phyloP scores from a whole-genome alignment of 768 basidiomycete species.

The Termitomyces sp. region DNA sequence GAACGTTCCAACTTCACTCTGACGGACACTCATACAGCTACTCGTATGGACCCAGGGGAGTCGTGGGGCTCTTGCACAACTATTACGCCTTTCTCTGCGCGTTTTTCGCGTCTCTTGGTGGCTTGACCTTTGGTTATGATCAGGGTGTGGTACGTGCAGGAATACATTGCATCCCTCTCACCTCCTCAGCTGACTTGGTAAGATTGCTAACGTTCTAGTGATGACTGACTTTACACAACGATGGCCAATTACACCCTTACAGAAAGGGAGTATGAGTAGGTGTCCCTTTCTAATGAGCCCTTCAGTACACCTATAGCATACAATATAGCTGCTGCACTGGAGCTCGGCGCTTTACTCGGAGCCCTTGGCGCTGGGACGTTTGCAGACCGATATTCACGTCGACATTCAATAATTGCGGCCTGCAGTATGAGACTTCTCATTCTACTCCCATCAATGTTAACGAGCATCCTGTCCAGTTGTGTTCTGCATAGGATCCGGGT shows the following conservation, averaged over 20 bases:
- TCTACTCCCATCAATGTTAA: neutral
- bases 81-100: conserved; percentile 62
- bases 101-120: conserved; percentile 71
- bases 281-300: conserved; percentile 3
- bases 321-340: conserved; percentile 62
- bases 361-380: conserved; percentile 61
- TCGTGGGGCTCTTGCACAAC: conserved; percentile 59
- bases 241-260: conserved; percentile 67
- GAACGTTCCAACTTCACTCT: conserved; percentile 27
- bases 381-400: conserved; percentile 62
- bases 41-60: conserved; percentile 66
- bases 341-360: conserved; percentile 76
- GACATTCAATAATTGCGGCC: conserved; percentile 60
- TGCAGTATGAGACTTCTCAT: conserved; percentile 43
- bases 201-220: conserved; percentile 80
- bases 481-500: conserved; percentile 65
- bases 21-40: conserved; percentile 51
- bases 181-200: neutral
- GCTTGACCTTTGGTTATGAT: conserved; percentile 77
- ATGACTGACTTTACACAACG: conserved; percentile 67
- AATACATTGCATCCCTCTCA: neutral
- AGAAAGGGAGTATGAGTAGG: conserved; percentile 76
- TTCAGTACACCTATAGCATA: neutral
- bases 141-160: conserved; percentile 55
- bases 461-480: conserved; percentile 33